A percentile compares a stretch with the other conserved stretches of the same genome.
phyloP scores from a whole-genome alignment of 805 yeast species.

The Naumovozyma castellii region DNA sequence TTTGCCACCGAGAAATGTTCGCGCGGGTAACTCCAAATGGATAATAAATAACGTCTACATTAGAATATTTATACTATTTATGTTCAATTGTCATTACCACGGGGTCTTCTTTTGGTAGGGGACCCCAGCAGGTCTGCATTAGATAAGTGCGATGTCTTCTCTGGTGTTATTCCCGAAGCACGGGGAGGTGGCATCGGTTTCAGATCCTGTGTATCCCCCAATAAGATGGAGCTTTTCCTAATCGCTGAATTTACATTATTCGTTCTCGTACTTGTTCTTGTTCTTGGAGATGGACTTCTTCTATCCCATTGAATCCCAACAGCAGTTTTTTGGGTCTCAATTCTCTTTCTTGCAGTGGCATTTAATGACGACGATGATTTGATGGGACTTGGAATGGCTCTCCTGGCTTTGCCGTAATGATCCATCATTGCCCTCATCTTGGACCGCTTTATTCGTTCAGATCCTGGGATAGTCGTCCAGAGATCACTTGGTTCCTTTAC shows the following conservation, averaged over 20 bases:
- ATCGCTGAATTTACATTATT: not conserved
- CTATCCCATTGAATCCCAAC: conserved; percentile 1
- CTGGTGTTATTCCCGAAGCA: not conserved
- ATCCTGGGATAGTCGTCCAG: conserved; percentile 30
- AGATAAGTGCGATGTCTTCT: not conserved
- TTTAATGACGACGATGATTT: conserved; percentile 17
- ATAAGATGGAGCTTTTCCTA: not conserved
- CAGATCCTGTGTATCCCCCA: conserved; percentile 1
- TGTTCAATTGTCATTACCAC: not conserved
- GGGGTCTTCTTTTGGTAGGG: not conserved
- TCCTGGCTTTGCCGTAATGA: conserved; percentile 29
- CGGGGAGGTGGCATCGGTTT: conserved; percentile 2
- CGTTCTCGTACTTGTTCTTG: not conserved
- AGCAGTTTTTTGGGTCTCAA: conserved; percentile 4
- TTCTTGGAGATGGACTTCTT: not conserved
- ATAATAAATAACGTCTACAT: not conserved
- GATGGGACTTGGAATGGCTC: conserved; percentile 34
- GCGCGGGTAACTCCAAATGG: not conserved
- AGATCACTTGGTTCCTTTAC: not conserved
- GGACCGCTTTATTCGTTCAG: conserved; percentile 29
- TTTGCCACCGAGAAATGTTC: not conserved
- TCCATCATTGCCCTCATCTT: conserved; percentile 31
- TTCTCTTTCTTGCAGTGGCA: conserved; percentile 9
- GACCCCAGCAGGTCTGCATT: conserved; percentile 1
- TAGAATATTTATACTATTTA: too few relatives aligned